phyloP scores from a whole-genome alignment of 1,139 yeast genomes.

The Magnusiomyces paraingens region DNA sequence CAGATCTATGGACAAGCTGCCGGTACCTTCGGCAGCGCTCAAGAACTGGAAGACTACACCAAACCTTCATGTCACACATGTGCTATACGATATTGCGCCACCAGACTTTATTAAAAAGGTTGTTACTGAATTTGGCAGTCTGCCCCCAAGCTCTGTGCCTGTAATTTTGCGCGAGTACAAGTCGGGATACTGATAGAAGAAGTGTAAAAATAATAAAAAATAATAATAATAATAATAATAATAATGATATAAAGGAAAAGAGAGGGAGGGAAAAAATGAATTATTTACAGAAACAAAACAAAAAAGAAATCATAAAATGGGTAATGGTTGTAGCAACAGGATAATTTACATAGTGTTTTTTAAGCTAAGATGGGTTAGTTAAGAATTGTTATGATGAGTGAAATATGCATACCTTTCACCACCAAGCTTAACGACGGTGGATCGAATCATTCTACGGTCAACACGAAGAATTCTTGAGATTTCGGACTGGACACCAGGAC shows the following conservation, averaged over 20 bases:
- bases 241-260: not conserved
- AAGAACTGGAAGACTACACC: slow-evolving; percentile 59
- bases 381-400: not conserved
- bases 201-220: not conserved
- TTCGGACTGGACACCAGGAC: slow-evolving; percentile 81
- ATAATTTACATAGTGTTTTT: not conserved
- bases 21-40: slow-evolving; percentile 38
- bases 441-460: slow-evolving; percentile 87
- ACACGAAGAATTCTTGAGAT: slow-evolving; percentile 69
- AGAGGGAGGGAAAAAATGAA: not conserved
- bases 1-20: slow-evolving; percentile 30
- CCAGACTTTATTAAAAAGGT: slow-evolving; percentile 91
- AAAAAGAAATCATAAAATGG: not conserved
- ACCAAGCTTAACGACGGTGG: slow-evolving; percentile 64
- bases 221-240: not conserved
- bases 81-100: slow-evolving; percentile 91
- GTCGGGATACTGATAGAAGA: slow-evolving; percentile 21
- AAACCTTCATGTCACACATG: slow-evolving; percentile 67
- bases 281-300: not conserved
- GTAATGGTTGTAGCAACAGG: not conserved
- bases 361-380: not conserved
- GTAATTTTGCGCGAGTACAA: slow-evolving; percentile 91
- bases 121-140: slow-evolving; percentile 90
- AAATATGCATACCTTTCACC: slow-evolving; percentile 36
- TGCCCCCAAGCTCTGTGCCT: slow-evolving; percentile 97